These are phyloP conservation scores for Funneliformis caledonium DNA, from an alignment of 371 early-diverging fungal genomes.

Conservation along the genomic window DNA sequence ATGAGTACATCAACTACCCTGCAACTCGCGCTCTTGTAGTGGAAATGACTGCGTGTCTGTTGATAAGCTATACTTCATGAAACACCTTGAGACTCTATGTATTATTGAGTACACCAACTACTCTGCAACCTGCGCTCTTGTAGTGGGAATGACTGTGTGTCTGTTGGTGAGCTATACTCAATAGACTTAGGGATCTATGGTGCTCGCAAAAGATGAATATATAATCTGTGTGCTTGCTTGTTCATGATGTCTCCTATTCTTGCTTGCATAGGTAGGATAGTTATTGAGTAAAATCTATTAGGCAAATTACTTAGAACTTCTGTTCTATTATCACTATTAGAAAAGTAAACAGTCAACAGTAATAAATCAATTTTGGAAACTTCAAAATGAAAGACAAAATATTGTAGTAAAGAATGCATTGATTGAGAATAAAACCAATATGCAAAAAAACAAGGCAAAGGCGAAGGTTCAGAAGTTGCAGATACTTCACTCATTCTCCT, in stretches of 20 bases:
- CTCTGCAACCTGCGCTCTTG: conserved; percentile 14
- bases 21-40: conserved; percentile 9
- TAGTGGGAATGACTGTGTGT: conserved; percentile 30
- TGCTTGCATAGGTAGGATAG: not conserved
- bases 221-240: conserved; percentile 37
- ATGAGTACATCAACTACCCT: conserved; percentile 35
- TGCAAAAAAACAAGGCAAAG: no score
- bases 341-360: conserved; percentile 33
- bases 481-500: conserved; percentile 26
- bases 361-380: conserved; percentile 32
- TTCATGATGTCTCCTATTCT: conserved; percentile 37
- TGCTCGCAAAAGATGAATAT: conserved; percentile 34
- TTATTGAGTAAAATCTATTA: conserved; percentile 26
- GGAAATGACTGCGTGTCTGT: conserved; percentile 34
- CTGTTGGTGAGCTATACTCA: conserved; percentile 34
- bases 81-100: no score
- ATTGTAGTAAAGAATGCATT: no score
- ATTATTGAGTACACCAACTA: conserved; percentile 37
- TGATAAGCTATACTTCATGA: conserved; percentile 31
- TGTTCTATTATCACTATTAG: conserved; percentile 30
- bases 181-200: conserved; percentile 38
- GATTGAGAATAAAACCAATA: no score
- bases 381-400: conserved; percentile 29
- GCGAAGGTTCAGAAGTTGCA: conserved; percentile 20
- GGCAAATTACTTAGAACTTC: conserved; percentile 5